Evolutionary conservation across 257 asterid genomes (phyloP).

Genomic region (Ocimum tenuiflorum): DNA sequence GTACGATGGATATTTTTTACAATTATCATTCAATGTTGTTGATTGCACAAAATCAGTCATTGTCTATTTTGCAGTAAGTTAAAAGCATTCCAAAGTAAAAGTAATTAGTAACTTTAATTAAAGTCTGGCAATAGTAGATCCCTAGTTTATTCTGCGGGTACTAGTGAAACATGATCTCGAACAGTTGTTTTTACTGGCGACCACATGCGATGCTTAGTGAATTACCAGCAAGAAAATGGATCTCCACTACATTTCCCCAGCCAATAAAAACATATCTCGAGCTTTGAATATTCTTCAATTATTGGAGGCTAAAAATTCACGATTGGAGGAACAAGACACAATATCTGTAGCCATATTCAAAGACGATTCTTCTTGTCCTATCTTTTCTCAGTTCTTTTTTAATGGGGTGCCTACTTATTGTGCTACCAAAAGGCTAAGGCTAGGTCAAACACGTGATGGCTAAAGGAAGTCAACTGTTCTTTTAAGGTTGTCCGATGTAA

Average conservation of each 20-base stretch:
- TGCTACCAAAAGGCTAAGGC: neutral
- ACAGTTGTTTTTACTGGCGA: too few species aligned
- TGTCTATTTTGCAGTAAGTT: too few species aligned
- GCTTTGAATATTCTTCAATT: constrained; percentile 14
- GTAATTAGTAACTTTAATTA: too few species aligned
- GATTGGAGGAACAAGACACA: neutral
- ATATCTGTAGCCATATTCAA: constrained; percentile 19
- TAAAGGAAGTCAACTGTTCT: constrained; percentile 1
- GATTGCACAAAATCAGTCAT: too few species aligned
- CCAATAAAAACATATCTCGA: neutral
- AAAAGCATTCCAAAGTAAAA: too few species aligned
- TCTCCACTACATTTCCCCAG: neutral
- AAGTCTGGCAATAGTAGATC: too few species aligned
- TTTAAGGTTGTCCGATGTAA: too few species aligned
- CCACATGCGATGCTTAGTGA: neutral
- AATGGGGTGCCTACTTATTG: neutral
- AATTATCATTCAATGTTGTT: too few species aligned
- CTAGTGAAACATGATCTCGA: too few species aligned
- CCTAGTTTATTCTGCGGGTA: too few species aligned
- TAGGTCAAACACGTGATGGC: constrained; percentile 6
- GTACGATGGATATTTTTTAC: too few species aligned
- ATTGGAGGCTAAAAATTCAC: neutral
- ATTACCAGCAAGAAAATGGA: constrained; percentile 7
- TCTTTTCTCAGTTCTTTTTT: constrained; percentile 7
- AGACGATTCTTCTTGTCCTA: constrained; percentile 10